Evolutionary conservation across 2,329 filamentous ascomycete species (phyloP).

Genomic region (Fusarium begoniae): DNA sequence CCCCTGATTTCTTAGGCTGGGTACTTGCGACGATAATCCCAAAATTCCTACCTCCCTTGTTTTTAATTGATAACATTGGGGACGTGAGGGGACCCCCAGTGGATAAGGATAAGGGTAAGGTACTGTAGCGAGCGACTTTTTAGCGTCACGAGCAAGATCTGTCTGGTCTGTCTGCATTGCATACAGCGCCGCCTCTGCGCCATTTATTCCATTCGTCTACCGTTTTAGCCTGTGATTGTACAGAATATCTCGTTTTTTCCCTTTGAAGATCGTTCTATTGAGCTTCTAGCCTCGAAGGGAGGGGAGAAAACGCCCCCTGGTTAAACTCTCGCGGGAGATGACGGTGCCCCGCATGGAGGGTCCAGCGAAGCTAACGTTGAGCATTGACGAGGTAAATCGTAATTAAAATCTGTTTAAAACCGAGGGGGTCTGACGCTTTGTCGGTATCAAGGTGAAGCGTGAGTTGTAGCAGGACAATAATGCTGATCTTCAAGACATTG

Average conservation of each 20-base stretch:
- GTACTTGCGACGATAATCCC: conserved; percentile 15
- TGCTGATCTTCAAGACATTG: neutral
- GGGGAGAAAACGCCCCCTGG: neutral
- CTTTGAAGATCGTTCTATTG: neutral
- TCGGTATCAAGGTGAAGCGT: conserved; percentile 7
- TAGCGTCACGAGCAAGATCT: conserved; percentile 9
- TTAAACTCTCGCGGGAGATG: conserved; percentile 6
- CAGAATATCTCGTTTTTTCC: neutral
- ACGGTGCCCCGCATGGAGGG: conserved; percentile 17
- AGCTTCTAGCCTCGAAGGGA: neutral
- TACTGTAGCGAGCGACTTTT: neutral
- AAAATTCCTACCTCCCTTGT: neutral
- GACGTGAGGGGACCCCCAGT: conserved; percentile 21
- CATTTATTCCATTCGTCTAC: conserved; percentile 1
- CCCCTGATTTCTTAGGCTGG: conserved; percentile 23
- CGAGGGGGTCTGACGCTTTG: neutral
- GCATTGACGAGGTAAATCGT: conserved; percentile 26
- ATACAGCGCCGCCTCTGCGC: neutral
- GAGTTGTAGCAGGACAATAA: neutral
- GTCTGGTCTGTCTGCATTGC: neutral
- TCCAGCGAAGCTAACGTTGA: neutral
- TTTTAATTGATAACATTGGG: conserved; percentile 37
- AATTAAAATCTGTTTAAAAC: conserved; percentile 13
- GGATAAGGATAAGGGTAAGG: neutral
- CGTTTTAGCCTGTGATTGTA: neutral